phyloP scores from a whole-genome alignment of 2,329 filamentous ascomycete genomes.

The Chrysoporthe cubensis region DNA sequence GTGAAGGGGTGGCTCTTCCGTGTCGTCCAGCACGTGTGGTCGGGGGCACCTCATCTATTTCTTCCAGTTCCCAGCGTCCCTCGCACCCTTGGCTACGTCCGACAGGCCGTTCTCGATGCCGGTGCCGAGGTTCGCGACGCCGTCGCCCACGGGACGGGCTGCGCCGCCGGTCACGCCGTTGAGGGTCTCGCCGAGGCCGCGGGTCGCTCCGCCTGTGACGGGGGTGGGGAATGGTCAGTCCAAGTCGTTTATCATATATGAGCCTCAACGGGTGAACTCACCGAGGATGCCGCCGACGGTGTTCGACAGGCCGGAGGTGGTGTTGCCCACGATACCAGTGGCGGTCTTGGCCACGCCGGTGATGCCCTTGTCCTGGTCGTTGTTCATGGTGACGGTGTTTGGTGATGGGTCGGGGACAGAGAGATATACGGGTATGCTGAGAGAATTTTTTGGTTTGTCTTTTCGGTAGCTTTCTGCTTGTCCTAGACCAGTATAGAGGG shows the following conservation, averaged over 20 bases:
- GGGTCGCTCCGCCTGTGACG: slow-evolving; percentile 53
- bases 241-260: not conserved
- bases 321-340: slow-evolving; percentile 39
- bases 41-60: slow-evolving; percentile 28
- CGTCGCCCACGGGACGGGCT: slow-evolving; percentile 60
- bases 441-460: not conserved
- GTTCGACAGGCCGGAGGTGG: slow-evolving; percentile 38
- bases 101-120: slow-evolving; percentile 57
- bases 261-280: not conserved
- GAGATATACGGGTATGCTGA: too few species aligned
- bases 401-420: not conserved
- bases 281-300: slow-evolving; percentile 39
- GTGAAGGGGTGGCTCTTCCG: not conserved
- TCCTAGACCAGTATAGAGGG: too few species aligned
- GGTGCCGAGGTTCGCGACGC: slow-evolving; percentile 54
- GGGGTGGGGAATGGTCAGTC: not conserved
- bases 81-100: slow-evolving; percentile 56
- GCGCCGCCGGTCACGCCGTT: slow-evolving; percentile 56
- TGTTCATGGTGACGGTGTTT: slow-evolving; percentile 28
- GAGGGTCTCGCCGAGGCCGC: slow-evolving; percentile 61
- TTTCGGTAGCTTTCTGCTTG: not conserved
- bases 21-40: not conserved
- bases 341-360: slow-evolving; percentile 35
- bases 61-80: slow-evolving; percentile 64
- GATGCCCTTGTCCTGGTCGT: slow-evolving; percentile 34